Evolutionary conservation across 1,139 yeast species (phyloP), one percentile per base, ranked within the genome.

Genomic region (Scheffersomyces segobiensis): DNA sequence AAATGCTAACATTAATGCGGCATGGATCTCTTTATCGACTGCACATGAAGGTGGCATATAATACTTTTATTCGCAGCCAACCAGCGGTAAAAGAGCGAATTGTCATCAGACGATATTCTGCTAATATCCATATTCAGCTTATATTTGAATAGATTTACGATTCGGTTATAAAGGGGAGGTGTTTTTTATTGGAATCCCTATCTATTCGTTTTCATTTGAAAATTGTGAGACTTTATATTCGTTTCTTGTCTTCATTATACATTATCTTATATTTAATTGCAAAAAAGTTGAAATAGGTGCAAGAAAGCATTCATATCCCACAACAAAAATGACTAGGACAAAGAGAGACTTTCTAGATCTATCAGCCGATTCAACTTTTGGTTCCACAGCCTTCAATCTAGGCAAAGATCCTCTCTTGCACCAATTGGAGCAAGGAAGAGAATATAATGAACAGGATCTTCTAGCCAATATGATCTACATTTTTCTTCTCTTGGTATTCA

Each of bases 391-490:
- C 42, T 48, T 48, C 26, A 48, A 20, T 48, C 24, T 48, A 24
- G 50, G 50, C n/a, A 24, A 20, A 21, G 50, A 48, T 8, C 50
- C 50, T 20, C 26, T 20, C 26, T 20, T 48, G 8, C 50, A 48
- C 24, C 26, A 48, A 48, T 21, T 24, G 21, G 50, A 21, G 12
- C 26, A 20, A 8, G 18, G 26, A 14, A 21, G 24, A 21, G 52
- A 48, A 19, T 60, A 59, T 49, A 49, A 63, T 2, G 64, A 66
- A 20, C 63, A 65, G 32, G 71, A 68, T 19, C 56, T 74, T n/a
- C 56, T 74, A 3, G 67, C 77, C n/a, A 73, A 70, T 57, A 65
- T 71, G 3, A 61, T 72, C n/a, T 75, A 74, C 58, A 67, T 73
- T 3, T 74, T 74, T 54, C 56, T 73, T 52, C 59, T 73, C 2